Evolutionary conservation across 805 yeast genomes (phyloP).

Genomic region (Isabelozyma pseudorhagii): DNA sequence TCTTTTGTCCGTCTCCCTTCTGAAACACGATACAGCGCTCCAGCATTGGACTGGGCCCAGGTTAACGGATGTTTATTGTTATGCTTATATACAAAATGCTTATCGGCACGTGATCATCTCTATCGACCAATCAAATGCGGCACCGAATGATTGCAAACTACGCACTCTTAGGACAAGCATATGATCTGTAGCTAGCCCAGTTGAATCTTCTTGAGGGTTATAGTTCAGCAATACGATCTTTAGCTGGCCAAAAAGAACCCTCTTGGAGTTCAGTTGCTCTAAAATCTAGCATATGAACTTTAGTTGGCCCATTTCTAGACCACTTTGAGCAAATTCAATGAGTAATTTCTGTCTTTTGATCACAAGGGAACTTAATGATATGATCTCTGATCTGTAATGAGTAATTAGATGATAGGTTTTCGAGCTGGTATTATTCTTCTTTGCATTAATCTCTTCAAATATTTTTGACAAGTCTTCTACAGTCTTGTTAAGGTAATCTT

Average conservation of each 20-base stretch:
- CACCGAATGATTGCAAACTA: neutral
- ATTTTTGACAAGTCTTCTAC: constrained; percentile 69
- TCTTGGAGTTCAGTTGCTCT: too few species aligned
- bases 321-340: constrained; percentile 43
- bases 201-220: neutral
- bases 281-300: constrained; percentile 8
- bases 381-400: constrained; percentile 33
- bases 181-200: neutral
- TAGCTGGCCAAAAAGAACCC: too few species aligned
- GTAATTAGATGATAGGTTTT: constrained; percentile 28
- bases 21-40: too few species aligned
- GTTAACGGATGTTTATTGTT: neutral
- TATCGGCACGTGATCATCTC: neutral
- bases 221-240: neutral
- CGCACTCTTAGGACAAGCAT: neutral
- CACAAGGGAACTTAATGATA: constrained; percentile 43
- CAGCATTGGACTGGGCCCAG: neutral
- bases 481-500: constrained; percentile 57
- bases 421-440: constrained; percentile 16
- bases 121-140: neutral
- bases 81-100: neutral
- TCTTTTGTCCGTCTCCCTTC: too few species aligned
- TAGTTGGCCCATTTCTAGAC: constrained; percentile 33
- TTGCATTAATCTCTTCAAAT: constrained; percentile 42
- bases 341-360: constrained; percentile 36